Conservation (phyloP, 768 basidiomycete species). For the Naganishia friedmannii region DNA sequence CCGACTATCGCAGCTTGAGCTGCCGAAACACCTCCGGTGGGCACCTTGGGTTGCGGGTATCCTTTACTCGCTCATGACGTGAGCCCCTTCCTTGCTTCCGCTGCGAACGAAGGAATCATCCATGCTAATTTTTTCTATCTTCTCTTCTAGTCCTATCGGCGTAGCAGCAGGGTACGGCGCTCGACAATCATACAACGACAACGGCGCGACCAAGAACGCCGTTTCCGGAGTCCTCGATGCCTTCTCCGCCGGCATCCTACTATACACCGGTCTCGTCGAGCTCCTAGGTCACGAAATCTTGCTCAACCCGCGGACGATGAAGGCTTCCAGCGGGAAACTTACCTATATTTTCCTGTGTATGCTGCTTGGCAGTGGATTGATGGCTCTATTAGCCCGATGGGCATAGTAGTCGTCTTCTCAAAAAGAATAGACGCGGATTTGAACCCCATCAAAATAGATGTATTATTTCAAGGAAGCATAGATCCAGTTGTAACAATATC, state of each 20-base stretch:
- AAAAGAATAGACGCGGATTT: background rate
- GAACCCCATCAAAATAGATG: background rate
- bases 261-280: constrained; percentile 56
- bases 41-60: constrained; percentile 43
- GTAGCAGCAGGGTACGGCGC: constrained; percentile 70
- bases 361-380: constrained; percentile 77
- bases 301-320: constrained; percentile 80
- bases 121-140: constrained; percentile 67
- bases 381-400: constrained; percentile 88
- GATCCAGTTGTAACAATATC: constrained; percentile 2
- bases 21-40: constrained; percentile 43
- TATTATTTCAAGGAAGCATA: background rate
- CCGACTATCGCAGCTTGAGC: constrained; percentile 71
- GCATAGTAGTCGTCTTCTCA: constrained; percentile 56
- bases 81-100: constrained; percentile 52
- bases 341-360: constrained; percentile 72
- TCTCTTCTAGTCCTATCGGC: constrained; percentile 81
- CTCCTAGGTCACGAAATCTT: constrained; percentile 92
- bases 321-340: constrained; percentile 65
- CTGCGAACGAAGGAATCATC: constrained; percentile 55
- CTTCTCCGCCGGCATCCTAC: constrained; percentile 77
- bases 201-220: constrained; percentile 68
- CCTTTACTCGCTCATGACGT: constrained; percentile 48
- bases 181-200: constrained; percentile 73
- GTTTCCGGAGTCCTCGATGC: constrained; percentile 83